phyloP scores from a whole-genome alignment of 139 green algal species.

The Haematococcus sp. region DNA sequence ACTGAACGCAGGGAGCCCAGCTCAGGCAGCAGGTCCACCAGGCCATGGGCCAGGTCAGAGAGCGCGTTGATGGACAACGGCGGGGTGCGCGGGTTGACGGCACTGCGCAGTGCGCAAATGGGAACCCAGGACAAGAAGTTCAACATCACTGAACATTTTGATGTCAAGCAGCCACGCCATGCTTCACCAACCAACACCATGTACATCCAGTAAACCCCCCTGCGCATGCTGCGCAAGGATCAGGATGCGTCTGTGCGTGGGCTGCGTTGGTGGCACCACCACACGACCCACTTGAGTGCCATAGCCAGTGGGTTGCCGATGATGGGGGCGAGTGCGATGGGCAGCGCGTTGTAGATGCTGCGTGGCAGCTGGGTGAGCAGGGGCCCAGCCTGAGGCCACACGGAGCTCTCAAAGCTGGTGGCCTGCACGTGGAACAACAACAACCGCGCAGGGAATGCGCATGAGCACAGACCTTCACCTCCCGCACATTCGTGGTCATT shows the following conservation, averaged over 20 bases:
- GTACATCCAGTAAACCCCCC: too few relatives aligned
- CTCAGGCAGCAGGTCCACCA: slow-evolving; percentile 61
- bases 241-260: too few relatives aligned
- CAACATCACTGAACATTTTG: too few relatives aligned
- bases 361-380: slow-evolving; percentile 60
- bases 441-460: too few relatives aligned
- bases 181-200: too few relatives aligned
- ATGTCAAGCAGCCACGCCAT: too few relatives aligned
- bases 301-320: slow-evolving; percentile 82
- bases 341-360: slow-evolving; percentile 71
- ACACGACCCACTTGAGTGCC: slow-evolving; percentile 21
- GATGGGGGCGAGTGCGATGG: slow-evolving; percentile 71
- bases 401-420: slow-evolving; percentile 66
- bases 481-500: too few relatives aligned
- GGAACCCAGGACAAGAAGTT: too few relatives aligned
- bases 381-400: slow-evolving; percentile 72
- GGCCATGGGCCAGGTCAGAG: slow-evolving; percentile 20
- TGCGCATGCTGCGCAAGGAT: too few relatives aligned
- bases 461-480: too few relatives aligned
- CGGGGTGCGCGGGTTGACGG: neutral
- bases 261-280: neutral
- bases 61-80: neutral
- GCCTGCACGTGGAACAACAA: neutral
- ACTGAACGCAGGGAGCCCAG: slow-evolving; percentile 65
- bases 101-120: too few relatives aligned